phyloP scores from a whole-genome alignment of 345 rosid genomes.

The sweet orange (Citrus sinensis) region DVS_A1.0 CM039165.1:37916001-37916500 shows the following conservation, averaged over 20 bases:
- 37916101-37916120: background rate
- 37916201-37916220: conserved; percentile 48
- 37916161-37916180: conserved; percentile 5
- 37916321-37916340: too few relatives aligned
- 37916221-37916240: conserved; percentile 53
- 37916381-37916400: background rate
- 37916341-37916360: background rate
- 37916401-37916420: background rate
- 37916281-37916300: conserved; percentile 33
- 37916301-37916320: too few relatives aligned
- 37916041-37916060: background rate
- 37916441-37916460: background rate
- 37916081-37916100: conserved; percentile 16
- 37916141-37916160: conserved; percentile 12
- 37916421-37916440: background rate
- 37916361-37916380: background rate
- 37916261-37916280: conserved; percentile 61
- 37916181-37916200: background rate
- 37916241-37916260: conserved; percentile 77
- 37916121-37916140: conserved; percentile 4
- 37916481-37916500: conserved; percentile 16
- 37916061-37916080: conserved; percentile 11
- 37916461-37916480: background rate
- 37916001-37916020: conserved; percentile 1
- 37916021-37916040: conserved; percentile 8